A percentile compares a stretch with the other conserved stretches of the same genome.
These are phyloP conservation scores for Fusarium austroafricanum DNA, from an alignment of 2,329 filamentous ascomycete genomes.

Conservation along the genomic window DNA sequence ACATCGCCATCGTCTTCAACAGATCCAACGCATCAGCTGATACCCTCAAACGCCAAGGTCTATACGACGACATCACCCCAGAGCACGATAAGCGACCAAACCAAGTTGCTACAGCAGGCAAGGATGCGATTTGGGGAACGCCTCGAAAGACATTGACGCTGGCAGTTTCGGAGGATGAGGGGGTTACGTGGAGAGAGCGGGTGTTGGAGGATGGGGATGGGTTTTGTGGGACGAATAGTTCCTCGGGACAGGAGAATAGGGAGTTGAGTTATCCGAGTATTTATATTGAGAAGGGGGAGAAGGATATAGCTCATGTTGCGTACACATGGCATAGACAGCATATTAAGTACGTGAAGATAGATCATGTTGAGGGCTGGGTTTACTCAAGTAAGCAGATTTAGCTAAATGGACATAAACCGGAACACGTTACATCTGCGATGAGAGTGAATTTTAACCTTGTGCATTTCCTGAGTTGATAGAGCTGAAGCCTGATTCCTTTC, in stretches of 20 bases:
- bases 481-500: too few relatives aligned
- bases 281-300: conserved; percentile 33
- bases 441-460: too few relatives aligned
- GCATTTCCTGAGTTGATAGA: too few relatives aligned
- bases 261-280: conserved; percentile 60
- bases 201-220: conserved; percentile 59
- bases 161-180: conserved; percentile 52
- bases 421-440: too few relatives aligned
- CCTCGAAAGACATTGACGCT: conserved; percentile 52
- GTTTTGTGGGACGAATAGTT: conserved; percentile 60
- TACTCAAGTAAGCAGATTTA: too few relatives aligned
- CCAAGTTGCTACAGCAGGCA: conserved; percentile 51
- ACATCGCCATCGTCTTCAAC: conserved; percentile 55
- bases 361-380: conserved; percentile 46
- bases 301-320: conserved; percentile 51
- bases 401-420: too few relatives aligned
- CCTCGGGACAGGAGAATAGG: conserved; percentile 54
- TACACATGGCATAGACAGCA: conserved; percentile 58
- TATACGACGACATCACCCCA: conserved; percentile 59
- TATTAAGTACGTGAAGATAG: conserved; percentile 54
- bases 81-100: conserved; percentile 54
- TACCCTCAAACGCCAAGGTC: conserved; percentile 51
- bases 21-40: conserved; percentile 51
- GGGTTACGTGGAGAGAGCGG: conserved; percentile 52
- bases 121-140: conserved; percentile 58